phyloP scores from a whole-genome alignment of 305 asterid species.

The Andrographis paniculata region DNA sequence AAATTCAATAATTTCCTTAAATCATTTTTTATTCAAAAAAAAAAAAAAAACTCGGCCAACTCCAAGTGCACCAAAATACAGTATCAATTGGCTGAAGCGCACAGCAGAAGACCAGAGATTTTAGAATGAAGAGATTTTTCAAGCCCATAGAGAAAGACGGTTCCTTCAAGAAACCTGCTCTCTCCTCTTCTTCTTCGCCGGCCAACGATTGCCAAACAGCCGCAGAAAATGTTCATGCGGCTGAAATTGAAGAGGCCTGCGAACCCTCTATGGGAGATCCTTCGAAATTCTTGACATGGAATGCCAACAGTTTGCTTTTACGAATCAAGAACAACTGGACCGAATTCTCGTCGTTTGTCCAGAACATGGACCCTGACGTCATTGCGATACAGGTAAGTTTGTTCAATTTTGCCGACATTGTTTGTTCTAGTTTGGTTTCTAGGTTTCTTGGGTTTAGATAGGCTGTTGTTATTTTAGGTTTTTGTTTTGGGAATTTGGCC shows the following conservation, averaged over 20 bases:
- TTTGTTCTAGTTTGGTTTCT: not conserved
- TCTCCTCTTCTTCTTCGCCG: constrained; percentile 29
- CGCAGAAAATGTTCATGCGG: constrained; percentile 24
- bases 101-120: too few relatives aligned
- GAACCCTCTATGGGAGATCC: constrained; percentile 42
- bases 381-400: constrained; percentile 74
- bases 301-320: constrained; percentile 78
- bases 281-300: constrained; percentile 78
- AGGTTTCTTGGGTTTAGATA: constrained; percentile 1
- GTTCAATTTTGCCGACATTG: not conserved
- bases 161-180: constrained; percentile 53
- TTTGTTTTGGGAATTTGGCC: too few relatives aligned
- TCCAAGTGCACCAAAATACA: too few relatives aligned
- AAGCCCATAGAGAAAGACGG: constrained; percentile 74
- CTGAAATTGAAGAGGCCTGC: constrained; percentile 20
- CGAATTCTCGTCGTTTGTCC: constrained; percentile 58
- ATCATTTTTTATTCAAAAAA: too few relatives aligned
- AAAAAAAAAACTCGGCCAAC: too few relatives aligned
- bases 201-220: constrained; percentile 19
- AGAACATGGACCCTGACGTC: constrained; percentile 73
- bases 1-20: too few relatives aligned
- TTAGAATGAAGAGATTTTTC: constrained; percentile 71
- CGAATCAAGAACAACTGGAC: constrained; percentile 70
- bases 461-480: not conserved
- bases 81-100: too few relatives aligned